A percentile compares a stretch with the other conserved stretches of the same genome.
These are phyloP conservation scores for Catharanthus roseus DNA, from an alignment of 257 asterid species.

Conservation along the genomic window DNA sequence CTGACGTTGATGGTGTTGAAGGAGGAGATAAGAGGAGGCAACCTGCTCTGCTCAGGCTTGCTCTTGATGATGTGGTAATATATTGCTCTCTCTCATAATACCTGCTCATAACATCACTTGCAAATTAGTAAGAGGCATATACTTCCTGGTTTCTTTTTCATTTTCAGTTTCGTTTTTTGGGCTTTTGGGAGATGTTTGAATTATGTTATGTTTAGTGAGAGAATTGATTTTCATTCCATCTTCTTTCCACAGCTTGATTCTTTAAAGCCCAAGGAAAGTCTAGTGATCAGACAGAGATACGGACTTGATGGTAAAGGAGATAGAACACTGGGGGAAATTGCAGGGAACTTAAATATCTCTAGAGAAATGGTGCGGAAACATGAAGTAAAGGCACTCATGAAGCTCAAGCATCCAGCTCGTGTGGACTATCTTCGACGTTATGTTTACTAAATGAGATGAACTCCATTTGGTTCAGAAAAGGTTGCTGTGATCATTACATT, in stretches of 20 bases:
- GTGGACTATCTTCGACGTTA: constrained; percentile 76
- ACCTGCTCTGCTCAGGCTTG: constrained; percentile 90
- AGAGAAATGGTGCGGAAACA: constrained; percentile 96
- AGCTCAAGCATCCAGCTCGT: constrained; percentile 93
- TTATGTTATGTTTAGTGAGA: neutral
- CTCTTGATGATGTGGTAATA: constrained; percentile 89
- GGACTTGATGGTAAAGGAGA: constrained; percentile 95
- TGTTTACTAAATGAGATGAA: constrained; percentile 31
- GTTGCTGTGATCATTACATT: neutral
- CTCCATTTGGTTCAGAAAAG: neutral
- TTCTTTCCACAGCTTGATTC: constrained; percentile 72
- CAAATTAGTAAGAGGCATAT: neutral
- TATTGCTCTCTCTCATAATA: constrained; percentile 9
- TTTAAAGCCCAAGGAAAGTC: constrained; percentile 90
- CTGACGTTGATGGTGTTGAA: constrained; percentile 66
- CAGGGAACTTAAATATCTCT: constrained; percentile 82
- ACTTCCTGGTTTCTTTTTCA: neutral
- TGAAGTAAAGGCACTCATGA: constrained; percentile 92
- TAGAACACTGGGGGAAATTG: constrained; percentile 90
- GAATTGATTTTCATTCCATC: neutral
- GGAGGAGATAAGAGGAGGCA: constrained; percentile 71
- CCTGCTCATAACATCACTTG: neutral
- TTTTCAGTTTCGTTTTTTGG: neutral
- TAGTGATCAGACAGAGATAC: constrained; percentile 90
- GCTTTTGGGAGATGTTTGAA: neutral